Evolutionary conservation across 176 grass and related monocot genomes (phyloP).

Genomic region (Typha latifolia): DNA sequence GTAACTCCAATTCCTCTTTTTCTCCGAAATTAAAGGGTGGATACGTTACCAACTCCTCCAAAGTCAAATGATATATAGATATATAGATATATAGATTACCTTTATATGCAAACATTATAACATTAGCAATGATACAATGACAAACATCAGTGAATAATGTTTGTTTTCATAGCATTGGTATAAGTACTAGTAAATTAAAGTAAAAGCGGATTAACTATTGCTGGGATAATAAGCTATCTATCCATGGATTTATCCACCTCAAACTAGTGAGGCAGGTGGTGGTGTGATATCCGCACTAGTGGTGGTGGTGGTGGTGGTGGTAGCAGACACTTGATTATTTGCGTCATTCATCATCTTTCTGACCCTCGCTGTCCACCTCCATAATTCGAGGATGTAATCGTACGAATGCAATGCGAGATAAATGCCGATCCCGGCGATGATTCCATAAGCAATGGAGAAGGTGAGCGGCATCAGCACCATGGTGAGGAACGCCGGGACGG

Average conservation of each 20-base stretch:
- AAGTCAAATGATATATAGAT: too few species aligned
- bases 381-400: conserved; percentile 13
- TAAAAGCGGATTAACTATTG: too few species aligned
- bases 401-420: conserved; percentile 40
- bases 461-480: conserved; percentile 67
- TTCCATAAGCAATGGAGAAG: conserved; percentile 70
- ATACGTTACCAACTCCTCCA: too few species aligned
- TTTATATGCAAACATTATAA: too few species aligned
- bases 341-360: not conserved
- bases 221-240: too few species aligned
- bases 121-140: too few species aligned
- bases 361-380: not conserved
- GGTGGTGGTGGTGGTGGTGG: not conserved
- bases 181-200: too few species aligned
- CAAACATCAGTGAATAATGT: too few species aligned
- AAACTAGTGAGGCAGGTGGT: not conserved
- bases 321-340: not conserved
- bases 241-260: not conserved
- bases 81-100: too few species aligned
- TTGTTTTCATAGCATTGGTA: too few species aligned
- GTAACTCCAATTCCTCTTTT: too few species aligned
- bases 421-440: conserved; percentile 47
- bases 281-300: not conserved
- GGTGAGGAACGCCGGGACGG: conserved; percentile 59
- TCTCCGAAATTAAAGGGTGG: too few species aligned